Conservation (phyloP, 371 early-diverging fungal genomes). For the Zopfochytrium polystomum region DNA sequence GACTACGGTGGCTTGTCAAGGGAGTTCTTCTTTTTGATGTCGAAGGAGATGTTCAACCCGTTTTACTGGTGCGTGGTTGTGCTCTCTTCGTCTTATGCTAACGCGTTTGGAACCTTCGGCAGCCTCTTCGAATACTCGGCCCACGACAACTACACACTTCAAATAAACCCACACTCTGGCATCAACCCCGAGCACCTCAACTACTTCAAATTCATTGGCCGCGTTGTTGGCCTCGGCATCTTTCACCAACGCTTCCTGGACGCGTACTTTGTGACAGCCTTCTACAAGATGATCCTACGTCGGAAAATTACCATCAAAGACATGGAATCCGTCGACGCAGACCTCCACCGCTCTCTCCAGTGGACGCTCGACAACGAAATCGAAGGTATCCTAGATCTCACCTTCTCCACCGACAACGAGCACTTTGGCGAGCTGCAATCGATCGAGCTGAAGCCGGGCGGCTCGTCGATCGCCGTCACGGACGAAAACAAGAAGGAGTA, state of each 20-base stretch:
- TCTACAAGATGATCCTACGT: constrained; percentile 94
- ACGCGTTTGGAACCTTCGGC: constrained; percentile 33
- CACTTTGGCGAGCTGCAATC: constrained; percentile 89
- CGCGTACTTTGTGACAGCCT: constrained; percentile 91
- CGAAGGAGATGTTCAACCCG: constrained; percentile 98
- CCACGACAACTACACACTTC: constrained; percentile 93
- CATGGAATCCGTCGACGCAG: constrained; percentile 95
- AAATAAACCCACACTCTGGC: constrained; percentile 93
- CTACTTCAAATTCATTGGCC: constrained; percentile 97
- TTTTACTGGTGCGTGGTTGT: constrained; percentile 43
- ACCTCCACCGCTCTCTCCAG: constrained; percentile 83
- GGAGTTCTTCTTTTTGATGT: constrained; percentile 93
- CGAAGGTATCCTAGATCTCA: constrained; percentile 81
- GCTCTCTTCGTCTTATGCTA: neutral
- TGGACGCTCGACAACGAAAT: constrained; percentile 95
- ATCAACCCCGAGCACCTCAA: constrained; percentile 98
- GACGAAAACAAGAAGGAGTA: constrained; percentile 98
- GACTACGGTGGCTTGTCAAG: constrained; percentile 94
- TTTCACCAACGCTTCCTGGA: constrained; percentile 96
- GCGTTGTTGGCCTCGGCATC: constrained; percentile 93
- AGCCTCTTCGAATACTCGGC: constrained; percentile 96
- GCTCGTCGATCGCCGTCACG: constrained; percentile 89
- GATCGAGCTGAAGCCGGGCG: constrained; percentile 86
- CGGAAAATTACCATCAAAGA: constrained; percentile 84
- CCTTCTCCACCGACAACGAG: constrained; percentile 90